Percentiles rank a stretch among this genome's conserved stretches.
Evolutionary conservation across 2,329 filamentous ascomycete genomes (phyloP).

Genomic region (Sclerotinia subarctica): DNA sequence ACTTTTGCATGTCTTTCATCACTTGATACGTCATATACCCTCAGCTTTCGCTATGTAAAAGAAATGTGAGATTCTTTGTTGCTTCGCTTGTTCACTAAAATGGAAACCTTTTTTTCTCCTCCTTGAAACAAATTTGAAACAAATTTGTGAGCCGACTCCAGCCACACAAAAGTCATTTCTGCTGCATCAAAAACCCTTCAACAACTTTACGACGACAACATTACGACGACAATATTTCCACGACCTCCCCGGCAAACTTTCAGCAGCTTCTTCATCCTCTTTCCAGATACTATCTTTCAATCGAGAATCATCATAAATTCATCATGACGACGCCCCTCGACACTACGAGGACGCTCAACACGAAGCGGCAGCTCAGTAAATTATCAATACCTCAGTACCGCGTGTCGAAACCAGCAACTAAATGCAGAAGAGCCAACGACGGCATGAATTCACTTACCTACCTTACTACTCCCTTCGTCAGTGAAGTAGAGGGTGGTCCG

Average conservation of each 20-base stretch:
- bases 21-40: too few relatives aligned
- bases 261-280: not conserved
- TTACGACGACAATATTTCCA: not conserved
- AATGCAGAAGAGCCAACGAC: not conserved
- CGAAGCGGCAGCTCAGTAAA: not conserved
- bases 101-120: not conserved
- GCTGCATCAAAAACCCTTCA: not conserved
- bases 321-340: not conserved
- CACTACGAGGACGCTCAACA: not conserved
- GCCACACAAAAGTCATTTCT: not conserved
- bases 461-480: not conserved
- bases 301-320: not conserved
- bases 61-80: slow-evolving; percentile 4
- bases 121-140: slow-evolving; percentile 5
- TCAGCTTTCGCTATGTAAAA: not conserved
- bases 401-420: not conserved
- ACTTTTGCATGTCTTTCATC: not conserved
- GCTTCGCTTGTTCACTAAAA: not conserved
- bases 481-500: not conserved
- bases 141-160: not conserved
- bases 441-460: not conserved
- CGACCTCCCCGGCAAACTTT: not conserved
- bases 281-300: not conserved
- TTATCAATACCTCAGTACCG: not conserved
- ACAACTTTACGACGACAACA: not conserved